phyloP scores from a whole-genome alignment of 2,329 filamentous ascomycete genomes.

The Cadophora gregata region DNA sequence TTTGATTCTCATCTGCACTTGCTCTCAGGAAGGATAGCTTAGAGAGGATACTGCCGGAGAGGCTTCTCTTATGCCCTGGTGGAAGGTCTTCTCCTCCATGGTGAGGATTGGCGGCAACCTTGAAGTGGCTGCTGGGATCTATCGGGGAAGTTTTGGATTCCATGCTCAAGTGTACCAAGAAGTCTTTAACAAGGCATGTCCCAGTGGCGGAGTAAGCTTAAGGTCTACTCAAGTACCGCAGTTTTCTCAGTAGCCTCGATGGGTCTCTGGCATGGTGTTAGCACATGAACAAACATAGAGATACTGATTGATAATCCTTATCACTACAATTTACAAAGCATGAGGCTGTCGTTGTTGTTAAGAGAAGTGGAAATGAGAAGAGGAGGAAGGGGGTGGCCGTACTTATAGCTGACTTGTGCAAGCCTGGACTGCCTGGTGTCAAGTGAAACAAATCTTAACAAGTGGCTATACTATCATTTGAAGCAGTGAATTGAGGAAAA shows the following conservation, averaged over 20 bases:
- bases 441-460: not conserved
- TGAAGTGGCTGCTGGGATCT: conserved; percentile 3
- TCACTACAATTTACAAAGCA: not conserved
- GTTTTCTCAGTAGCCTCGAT: not conserved
- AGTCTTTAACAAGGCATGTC: conserved; percentile 1
- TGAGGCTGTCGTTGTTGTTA: not conserved
- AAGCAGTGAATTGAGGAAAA: not conserved
- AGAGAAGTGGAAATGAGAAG: not conserved
- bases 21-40: conserved; percentile 72
- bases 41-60: conserved; percentile 66
- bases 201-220: not conserved
- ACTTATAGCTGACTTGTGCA: not conserved
- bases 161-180: not conserved
- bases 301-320: not conserved
- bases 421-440: not conserved
- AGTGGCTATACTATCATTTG: not conserved
- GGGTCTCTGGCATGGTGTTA: not conserved
- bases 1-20: conserved; percentile 47
- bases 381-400: not conserved
- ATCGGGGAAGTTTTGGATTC: not conserved
- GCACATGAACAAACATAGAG: not conserved
- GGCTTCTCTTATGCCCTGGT: conserved; percentile 48
- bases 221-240: not conserved
- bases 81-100: conserved; percentile 43
- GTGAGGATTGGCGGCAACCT: not conserved